A percentile compares a stretch with the other conserved stretches of the same genome.
These are phyloP conservation scores for Phytophthora aleatoria DNA, from an alignment of 352 stramenopile genomes.

Conservation along the genomic window DNA sequence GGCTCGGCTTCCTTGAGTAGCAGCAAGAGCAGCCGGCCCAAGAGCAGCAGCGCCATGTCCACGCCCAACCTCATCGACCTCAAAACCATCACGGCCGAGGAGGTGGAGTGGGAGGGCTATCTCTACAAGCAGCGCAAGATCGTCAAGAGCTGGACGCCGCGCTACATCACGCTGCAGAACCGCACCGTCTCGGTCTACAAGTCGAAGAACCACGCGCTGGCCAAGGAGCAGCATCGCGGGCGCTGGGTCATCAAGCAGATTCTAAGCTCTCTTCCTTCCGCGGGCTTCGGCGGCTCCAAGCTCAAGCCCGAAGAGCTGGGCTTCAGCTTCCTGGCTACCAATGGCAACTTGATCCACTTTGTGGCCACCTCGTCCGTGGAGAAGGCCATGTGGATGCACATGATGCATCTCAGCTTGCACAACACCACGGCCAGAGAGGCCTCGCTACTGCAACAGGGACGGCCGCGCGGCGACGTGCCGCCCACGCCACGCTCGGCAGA, in stretches of 20 bases:
- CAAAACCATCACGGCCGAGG: conserved; percentile 85
- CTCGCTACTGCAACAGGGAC: conserved; percentile 45
- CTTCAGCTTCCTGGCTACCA: conserved; percentile 85
- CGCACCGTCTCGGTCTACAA: conserved; percentile 85
- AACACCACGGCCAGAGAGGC: conserved; percentile 48
- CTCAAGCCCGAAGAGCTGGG: conserved; percentile 76
- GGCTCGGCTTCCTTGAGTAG: conserved; percentile 8
- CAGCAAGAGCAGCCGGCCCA: conserved; percentile 8
- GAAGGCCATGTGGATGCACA: conserved; percentile 85
- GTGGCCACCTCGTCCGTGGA: conserved; percentile 76
- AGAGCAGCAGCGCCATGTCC: conserved; percentile 30
- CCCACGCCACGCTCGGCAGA: conserved; percentile 37
- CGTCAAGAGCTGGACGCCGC: conserved; percentile 89
- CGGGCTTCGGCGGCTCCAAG: conserved; percentile 81
- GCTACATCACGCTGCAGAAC: conserved; percentile 88
- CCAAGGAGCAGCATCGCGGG: conserved; percentile 77
- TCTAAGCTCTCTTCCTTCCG: conserved; percentile 74
- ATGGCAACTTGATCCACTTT: conserved; percentile 86
- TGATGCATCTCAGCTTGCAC: conserved; percentile 75
- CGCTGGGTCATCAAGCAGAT: conserved; percentile 87
- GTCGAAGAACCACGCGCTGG: conserved; percentile 84
- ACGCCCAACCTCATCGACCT: conserved; percentile 88
- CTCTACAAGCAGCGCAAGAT: conserved; percentile 91
- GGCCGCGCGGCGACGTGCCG: conserved; percentile 32
- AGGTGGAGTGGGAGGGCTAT: conserved; percentile 90